phyloP scores from a whole-genome alignment of 192 early-diverging fungal genomes.

The Coemansia sp. region DNA sequence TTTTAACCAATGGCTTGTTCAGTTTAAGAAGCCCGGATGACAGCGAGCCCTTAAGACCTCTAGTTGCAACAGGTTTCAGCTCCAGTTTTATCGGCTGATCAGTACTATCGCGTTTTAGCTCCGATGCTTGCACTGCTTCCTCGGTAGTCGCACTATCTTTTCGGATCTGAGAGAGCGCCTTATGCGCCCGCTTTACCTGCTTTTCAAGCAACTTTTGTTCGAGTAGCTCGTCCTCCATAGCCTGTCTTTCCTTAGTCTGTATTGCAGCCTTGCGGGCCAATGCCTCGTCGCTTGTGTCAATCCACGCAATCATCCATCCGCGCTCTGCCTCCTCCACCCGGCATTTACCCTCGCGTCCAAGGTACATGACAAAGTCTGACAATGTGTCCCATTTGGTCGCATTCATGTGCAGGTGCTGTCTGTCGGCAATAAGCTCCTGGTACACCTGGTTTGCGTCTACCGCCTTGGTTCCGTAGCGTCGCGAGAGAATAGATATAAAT shows the following conservation, averaged over 20 bases:
- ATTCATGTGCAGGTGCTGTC: conserved; percentile 95
- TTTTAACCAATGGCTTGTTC: conserved; percentile 11
- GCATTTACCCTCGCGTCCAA: conserved; percentile 81
- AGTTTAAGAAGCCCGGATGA: conserved; percentile 7
- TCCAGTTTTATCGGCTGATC: background rate
- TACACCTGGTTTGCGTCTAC: conserved; percentile 94
- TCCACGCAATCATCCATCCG: conserved; percentile 88
- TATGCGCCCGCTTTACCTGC: conserved; percentile 78
- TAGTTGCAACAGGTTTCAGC: background rate
- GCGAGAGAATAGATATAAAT: conserved; percentile 81
- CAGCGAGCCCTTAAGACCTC: background rate
- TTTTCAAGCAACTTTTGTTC: conserved; percentile 72
- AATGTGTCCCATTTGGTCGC: conserved; percentile 90
- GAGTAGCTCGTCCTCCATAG: conserved; percentile 84
- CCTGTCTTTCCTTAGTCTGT: conserved; percentile 72
- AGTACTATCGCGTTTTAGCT: conserved; percentile 17
- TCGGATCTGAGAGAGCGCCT: conserved; percentile 13
- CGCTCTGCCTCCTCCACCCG: conserved; percentile 87
- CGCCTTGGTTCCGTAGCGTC: conserved; percentile 75
- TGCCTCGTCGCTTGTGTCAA: conserved; percentile 87
- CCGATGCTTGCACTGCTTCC: conserved; percentile 11
- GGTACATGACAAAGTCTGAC: conserved; percentile 80
- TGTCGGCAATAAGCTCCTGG: conserved; percentile 92
- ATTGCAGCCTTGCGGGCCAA: conserved; percentile 74
- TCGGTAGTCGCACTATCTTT: background rate